Base-by-base conservation (phyloP, 2,329 filamentous ascomycete species). In the Nemania abortiva region DNA sequence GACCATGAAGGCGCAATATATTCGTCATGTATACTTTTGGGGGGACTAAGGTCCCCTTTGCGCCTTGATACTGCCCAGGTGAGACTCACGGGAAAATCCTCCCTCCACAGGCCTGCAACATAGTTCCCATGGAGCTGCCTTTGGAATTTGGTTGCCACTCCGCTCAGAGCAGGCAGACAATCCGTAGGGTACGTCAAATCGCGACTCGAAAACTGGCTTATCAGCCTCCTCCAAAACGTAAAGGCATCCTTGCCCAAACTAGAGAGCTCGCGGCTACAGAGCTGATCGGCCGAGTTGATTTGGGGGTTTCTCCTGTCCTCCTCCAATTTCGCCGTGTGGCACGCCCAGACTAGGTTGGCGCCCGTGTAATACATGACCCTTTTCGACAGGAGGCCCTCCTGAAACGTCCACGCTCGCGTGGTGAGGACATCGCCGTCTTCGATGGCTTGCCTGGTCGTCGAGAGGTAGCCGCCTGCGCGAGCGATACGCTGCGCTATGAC, bases 371-470 rank as follows among this genome's bases (percentile, higher is more conserved):
- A 54, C 34, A 54, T 34, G 52, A 54, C 52, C 11, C 52, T 34
- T 34, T 54, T 54, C 49, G 52, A 54, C 18, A 54, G 29, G 18
- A 54, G 52, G 13, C 52, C 52, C 29, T 54, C 52, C 52, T 54
- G 52, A 34, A 54, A 54, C 24, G 52, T 54, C 52, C 52, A 54
- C 34, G 52, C 52, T 37, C 18, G 27, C 18, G 52, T 54, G 24
- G 52, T 34, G 52, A 54, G 52, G 20, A 54, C 52, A 54, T 54
- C 52, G 10, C 52, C 52, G 24, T 54, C 52, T 54, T 54, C 52
- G 11, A 54, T 54, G 3, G 52, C 52, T 31, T 54, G 11, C 27
- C 6, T 34, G 18, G 13, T 54, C 29, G 52, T 54, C 9, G 52
- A 54, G 20, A 54, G 29, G 15, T 54, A 54, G 52, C 52, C 52